Conservation (phyloP, 768 basidiomycete genomes). For the Panellus pusillus region DNA sequence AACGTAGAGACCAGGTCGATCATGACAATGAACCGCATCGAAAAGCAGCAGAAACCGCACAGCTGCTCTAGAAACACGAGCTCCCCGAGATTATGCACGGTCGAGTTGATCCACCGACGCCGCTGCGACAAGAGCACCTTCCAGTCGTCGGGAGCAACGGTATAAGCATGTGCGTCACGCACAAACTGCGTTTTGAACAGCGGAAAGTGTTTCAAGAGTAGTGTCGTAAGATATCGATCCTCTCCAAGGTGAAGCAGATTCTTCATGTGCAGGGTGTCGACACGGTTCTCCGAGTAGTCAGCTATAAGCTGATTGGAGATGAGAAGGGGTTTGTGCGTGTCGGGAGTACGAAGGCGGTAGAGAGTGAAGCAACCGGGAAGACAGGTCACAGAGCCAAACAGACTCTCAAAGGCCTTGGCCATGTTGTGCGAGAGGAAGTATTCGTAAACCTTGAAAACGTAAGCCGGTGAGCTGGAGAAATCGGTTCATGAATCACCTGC, state of each 20-base stretch:
- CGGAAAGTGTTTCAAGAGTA: conserved; percentile 95
- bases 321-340: conserved; percentile 94
- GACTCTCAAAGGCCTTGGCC: conserved; percentile 95
- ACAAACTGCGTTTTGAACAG: conserved; percentile 93
- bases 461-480: background rate
- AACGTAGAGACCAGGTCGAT: conserved; percentile 90
- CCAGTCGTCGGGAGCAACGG: conserved; percentile 96
- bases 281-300: conserved; percentile 94
- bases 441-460: conserved; percentile 75
- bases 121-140: conserved; percentile 91
- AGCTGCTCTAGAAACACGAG: conserved; percentile 88
- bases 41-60: conserved; percentile 98
- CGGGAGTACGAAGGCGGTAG: conserved; percentile 91
- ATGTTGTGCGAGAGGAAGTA: conserved; percentile 99
- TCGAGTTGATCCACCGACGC: conserved; percentile 99
- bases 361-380: conserved; percentile 98
- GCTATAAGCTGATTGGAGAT: conserved; percentile 88
- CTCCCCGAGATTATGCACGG: conserved; percentile 94
- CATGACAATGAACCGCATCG: conserved; percentile 98
- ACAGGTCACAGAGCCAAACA: conserved; percentile 98
- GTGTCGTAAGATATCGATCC: conserved; percentile 97
- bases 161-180: conserved; percentile 88
- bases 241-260: conserved; percentile 96
- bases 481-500: conserved; percentile 52
- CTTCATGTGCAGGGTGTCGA: conserved; percentile 98